Percentiles rank a stretch among this genome's conserved stretches.
Evolutionary conservation across 164 flowering plant genomes (phyloP).

Genomic region (Chimonanthus praecox): DNA sequence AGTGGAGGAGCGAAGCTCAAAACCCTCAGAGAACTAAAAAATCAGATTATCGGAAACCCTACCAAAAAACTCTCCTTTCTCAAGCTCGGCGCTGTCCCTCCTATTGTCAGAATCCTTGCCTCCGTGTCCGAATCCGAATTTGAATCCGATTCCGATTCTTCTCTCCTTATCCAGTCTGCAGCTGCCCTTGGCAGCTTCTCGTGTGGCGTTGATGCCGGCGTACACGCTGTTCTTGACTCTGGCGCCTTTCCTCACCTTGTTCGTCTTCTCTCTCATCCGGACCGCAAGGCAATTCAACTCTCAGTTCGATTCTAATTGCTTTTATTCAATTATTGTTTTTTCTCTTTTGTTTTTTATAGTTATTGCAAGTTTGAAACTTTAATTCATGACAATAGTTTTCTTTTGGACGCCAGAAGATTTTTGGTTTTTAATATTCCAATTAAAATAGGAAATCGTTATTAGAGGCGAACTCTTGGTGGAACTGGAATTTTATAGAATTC

Average conservation of each 20-base stretch:
- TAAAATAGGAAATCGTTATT: no score
- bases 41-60: conserved; percentile 93
- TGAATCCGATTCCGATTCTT: conserved; percentile 22
- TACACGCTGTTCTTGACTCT: conserved; percentile 65
- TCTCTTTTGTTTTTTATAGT: neutral
- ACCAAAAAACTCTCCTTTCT: conserved; percentile 83
- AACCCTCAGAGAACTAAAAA: conserved; percentile 80
- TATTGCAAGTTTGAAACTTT: neutral
- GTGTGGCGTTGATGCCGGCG: conserved; percentile 86
- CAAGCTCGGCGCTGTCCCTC: conserved; percentile 81
- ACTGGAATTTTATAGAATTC: no score
- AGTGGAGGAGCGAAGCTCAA: conserved; percentile 38
- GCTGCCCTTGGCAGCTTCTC: conserved; percentile 93
- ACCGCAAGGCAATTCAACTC: conserved; percentile 42
- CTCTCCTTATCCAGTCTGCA: conserved; percentile 67
- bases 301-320: no score
- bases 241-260: conserved; percentile 65
- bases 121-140: conserved; percentile 15
- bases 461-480: no score
- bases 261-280: conserved; percentile 45
- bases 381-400: no score
- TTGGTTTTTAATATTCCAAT: no score
- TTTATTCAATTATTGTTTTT: no score
- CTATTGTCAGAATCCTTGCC: conserved; percentile 45
- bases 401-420: no score